Evolutionary conservation across 2,329 filamentous ascomycete genomes (phyloP), one percentile per base, ranked within the genome.

Genomic region (Catunica adiposa): DNA sequence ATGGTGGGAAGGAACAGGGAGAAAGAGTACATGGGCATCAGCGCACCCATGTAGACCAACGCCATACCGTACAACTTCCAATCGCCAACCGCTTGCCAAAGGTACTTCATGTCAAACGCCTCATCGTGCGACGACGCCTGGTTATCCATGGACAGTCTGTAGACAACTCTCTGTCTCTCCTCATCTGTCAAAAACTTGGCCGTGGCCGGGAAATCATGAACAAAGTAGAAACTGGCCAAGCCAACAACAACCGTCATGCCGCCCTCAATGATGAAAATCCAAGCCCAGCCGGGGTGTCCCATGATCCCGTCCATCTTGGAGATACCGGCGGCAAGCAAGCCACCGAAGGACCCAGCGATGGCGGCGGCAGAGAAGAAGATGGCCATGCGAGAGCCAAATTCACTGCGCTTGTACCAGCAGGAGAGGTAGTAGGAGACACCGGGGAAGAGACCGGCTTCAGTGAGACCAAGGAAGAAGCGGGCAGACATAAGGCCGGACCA

Each of bases 331-430:
- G 84, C 84, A 2, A 88, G 73, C 1, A 88, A 74, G 2, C 84
- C 84, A 63, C 83, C 84, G 60, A 89, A 88, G 0, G 82, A 88
- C 1, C 87, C 87, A 0, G 86, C 83, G 0, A 92, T 69, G 0
- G 87, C 85, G 0, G 87, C 86, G 0, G 86, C 84, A 0, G 84
- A 88, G 71, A 92, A 94, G 71, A 92, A 90, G 56, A 89, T 79
- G 14, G 86, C 84, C 40, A 84, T 80, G 37, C 87, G 79, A n/a
- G 88, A 75, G 52, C 86, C 87, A 55, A 92, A 84, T 63, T 94
- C 88, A 15, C 75, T 78, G 37, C 86, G 75, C 64, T 79, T 83
- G 63, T 92, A 94, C 87, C 87, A 94, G 64, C 84, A 89, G 0
- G 81, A 85, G 0, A 92, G 75, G 64, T 89, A 89, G 66, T 88